These are phyloP conservation scores for Amaranthus hypochondriacus DNA, from an alignment of 148 eudicot species.

Conservation along the genomic window DNA sequence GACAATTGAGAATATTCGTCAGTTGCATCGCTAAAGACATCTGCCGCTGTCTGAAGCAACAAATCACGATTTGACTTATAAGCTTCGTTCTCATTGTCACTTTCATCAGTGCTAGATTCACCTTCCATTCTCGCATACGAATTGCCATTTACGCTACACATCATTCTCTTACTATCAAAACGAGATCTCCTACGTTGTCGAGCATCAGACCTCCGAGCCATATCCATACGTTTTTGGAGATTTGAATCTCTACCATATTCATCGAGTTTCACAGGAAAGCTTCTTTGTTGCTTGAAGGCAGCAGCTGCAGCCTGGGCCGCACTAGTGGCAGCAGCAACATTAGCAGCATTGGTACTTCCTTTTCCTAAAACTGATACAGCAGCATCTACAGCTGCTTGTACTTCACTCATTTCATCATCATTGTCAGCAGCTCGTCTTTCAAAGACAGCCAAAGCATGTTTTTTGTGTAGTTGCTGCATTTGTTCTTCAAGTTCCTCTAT, in stretches of 20 bases:
- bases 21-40: constrained; percentile 77
- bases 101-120: constrained; percentile 98
- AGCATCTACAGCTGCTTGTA: constrained; percentile 80
- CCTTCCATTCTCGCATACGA: constrained; percentile 69
- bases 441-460: constrained; percentile 61
- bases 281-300: constrained; percentile 41
- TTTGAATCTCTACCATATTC: constrained; percentile 83
- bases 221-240: constrained; percentile 75
- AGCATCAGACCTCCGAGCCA: constrained; percentile 62
- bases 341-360: constrained; percentile 42
- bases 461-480: constrained; percentile 82
- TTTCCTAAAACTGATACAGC: constrained; percentile 55
- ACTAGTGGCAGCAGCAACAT: constrained; percentile 53
- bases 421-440: constrained; percentile 85
- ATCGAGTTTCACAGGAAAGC: constrained; percentile 66
- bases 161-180: constrained; percentile 55
- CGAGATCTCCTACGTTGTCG: constrained; percentile 56
- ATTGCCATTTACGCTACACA: constrained; percentile 38
- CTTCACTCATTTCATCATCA: constrained; percentile 72
- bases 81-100: constrained; percentile 72
- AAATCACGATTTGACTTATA: constrained; percentile 62
- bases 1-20: constrained; percentile 81
- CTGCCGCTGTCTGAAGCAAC: constrained; percentile 74
- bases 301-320: constrained; percentile 73
- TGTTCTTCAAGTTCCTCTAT: constrained; percentile 94